These are phyloP conservation scores for Pelomyxa schiedti DNA, from an alignment of 78 protist genomes.

Conservation along the genomic window DNA sequence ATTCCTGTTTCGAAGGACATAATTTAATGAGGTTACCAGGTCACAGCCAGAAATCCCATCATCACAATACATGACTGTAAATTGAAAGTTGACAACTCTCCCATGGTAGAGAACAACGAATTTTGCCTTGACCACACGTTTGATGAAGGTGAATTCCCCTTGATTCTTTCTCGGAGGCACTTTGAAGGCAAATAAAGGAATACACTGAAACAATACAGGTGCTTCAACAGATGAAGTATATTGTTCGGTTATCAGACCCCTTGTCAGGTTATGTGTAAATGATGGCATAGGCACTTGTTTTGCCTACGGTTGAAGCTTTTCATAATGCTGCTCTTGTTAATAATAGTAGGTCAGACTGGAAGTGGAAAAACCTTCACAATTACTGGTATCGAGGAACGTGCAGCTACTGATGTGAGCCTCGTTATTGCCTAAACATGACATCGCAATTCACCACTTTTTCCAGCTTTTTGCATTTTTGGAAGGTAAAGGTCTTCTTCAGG, in stretches of 20 bases:
- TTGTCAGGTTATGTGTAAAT: background rate
- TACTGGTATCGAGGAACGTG: constrained; percentile 1
- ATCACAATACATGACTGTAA: background rate
- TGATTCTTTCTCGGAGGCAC: too few relatives aligned
- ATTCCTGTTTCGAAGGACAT: too few relatives aligned
- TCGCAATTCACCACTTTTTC: too few relatives aligned
- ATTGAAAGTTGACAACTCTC: background rate
- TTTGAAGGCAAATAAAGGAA: too few relatives aligned
- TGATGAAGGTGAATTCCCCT: background rate
- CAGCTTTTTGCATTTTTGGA: too few relatives aligned
- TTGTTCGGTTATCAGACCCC: background rate
- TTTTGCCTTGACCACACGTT: background rate
- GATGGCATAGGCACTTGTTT: background rate
- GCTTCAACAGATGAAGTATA: background rate
- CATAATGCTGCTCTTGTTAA: background rate
- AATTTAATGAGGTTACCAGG: background rate
- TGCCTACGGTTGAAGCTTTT: background rate
- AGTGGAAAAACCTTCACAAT: constrained; percentile 8
- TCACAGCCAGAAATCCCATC: background rate
- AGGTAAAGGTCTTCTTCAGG: too few relatives aligned
- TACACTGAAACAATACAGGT: too few relatives aligned
- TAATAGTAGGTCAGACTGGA: constrained; percentile 12
- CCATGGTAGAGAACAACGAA: background rate
- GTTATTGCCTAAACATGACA: too few relatives aligned
- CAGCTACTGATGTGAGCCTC: background rate